A percentile compares a stretch with the other conserved stretches of the same genome.
These are phyloP conservation scores for Coniosporium uncinatum DNA, from an alignment of 2,329 filamentous ascomycete genomes.

Conservation along the genomic window DNA sequence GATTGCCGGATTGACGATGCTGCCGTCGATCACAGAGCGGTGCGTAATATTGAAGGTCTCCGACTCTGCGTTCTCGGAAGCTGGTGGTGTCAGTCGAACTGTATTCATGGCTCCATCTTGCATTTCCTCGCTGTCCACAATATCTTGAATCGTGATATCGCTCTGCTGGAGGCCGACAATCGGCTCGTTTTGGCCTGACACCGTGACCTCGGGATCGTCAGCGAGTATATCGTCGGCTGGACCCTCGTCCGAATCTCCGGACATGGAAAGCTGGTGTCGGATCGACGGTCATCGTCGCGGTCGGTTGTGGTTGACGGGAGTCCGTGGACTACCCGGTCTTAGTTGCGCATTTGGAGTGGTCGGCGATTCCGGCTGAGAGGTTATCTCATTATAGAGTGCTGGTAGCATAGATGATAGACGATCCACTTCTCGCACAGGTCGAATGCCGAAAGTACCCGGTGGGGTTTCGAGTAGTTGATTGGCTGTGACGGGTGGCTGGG, in stretches of 20 bases:
- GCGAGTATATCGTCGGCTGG: slow-evolving; percentile 78
- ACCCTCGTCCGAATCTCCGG: slow-evolving; percentile 82
- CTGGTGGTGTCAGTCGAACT: slow-evolving; percentile 70
- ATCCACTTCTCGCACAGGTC: slow-evolving; percentile 77
- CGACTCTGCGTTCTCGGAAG: slow-evolving; percentile 79
- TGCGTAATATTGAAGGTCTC: slow-evolving; percentile 95
- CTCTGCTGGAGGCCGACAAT: slow-evolving; percentile 70
- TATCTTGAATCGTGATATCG: slow-evolving; percentile 81
- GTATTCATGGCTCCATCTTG: slow-evolving; percentile 64
- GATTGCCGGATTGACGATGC: slow-evolving; percentile 72
- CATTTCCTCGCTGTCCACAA: slow-evolving; percentile 77
- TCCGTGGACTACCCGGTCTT: neutral
- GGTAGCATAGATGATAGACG: slow-evolving; percentile 79
- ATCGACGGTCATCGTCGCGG: slow-evolving; percentile 74
- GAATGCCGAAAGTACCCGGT: slow-evolving; percentile 64
- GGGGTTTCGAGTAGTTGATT: slow-evolving; percentile 59
- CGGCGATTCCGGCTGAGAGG: slow-evolving; percentile 89
- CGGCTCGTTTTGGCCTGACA: slow-evolving; percentile 69
- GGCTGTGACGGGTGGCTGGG: slow-evolving; percentile 63
- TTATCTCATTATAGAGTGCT: slow-evolving; percentile 60
- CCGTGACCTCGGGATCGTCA: slow-evolving; percentile 44
- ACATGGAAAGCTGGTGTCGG: slow-evolving; percentile 80
- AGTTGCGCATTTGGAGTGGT: slow-evolving; percentile 68
- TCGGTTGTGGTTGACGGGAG: slow-evolving; percentile 32
- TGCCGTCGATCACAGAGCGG: slow-evolving; percentile 77